Evolutionary conservation across 306 rosid genomes (phyloP), one percentile per base, ranked within the genome.

Genomic region (Acacia melanoxylon): DNA sequence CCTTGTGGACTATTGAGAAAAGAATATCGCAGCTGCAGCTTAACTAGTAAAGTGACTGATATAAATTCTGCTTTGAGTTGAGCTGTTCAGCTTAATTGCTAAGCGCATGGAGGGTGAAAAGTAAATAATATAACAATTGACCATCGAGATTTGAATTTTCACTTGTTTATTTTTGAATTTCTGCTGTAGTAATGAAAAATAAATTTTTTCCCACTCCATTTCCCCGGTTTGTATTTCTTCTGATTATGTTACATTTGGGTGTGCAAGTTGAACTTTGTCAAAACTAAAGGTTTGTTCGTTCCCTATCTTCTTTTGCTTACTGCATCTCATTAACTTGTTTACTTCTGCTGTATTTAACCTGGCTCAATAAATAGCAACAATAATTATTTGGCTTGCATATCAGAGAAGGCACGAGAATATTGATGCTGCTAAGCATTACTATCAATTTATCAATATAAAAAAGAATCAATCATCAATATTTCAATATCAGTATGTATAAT

Each of bases 321-420:
- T 72, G 81, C 9, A 68, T 68, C 35, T 67, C 52, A 78, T 74
- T 62, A 29, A 48, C 40, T 78, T 27, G 15, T 85, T 45, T 44
- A 15, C 52, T 78, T 68, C 35, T n/a, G 14, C 17, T 77, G 40
- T 17, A 58, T 71, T 80, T 25, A 16, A n/a, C 65, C 51, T 45
- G 22, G 25, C 71, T 78, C 31, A 16, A 44, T 10, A 8, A 79
- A n/a, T 75, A 17, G 62, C 42, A 54, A 54, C 72, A 51, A 58
- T 75, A 17, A 45, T 54, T 68, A 33, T 25, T 42, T 14, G 70
- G 68, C 80, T 49, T 40, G 25, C n/a, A 4, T 63, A n/a, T 48
- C 71, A 79, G 45, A 68, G 80, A 81, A 22, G 78, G 44, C 37
- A 27, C 24, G 22, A 49, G 68, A 70, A 44, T 49, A 20, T 45